Conservation (phyloP, 176 grass and related monocot genomes). For the Phyllostachys edulis region DNA sequence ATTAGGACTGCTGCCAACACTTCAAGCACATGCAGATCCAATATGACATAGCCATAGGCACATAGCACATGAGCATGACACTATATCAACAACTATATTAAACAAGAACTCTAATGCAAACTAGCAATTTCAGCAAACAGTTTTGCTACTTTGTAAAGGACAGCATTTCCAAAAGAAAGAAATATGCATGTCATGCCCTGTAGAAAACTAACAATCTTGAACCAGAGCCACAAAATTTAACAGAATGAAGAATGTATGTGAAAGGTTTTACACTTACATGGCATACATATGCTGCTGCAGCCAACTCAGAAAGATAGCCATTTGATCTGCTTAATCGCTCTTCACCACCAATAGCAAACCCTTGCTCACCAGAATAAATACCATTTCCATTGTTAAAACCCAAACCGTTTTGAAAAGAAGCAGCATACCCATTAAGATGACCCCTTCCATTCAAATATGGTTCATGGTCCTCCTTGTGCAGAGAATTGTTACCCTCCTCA, state of each 20-base stretch:
- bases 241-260: conserved; percentile 13
- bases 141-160: background rate
- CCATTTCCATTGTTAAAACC: conserved; percentile 89
- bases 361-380: conserved; percentile 62
- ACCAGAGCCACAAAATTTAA: conserved; percentile 17
- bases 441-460: conserved; percentile 25
- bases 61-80: conserved; percentile 9
- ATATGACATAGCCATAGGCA: background rate
- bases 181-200: background rate
- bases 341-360: conserved; percentile 84
- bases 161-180: background rate
- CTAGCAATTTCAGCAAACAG: background rate
- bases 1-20: background rate
- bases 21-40: background rate
- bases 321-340: conserved; percentile 67
- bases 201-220: conserved; percentile 7
- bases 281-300: conserved; percentile 87
- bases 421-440: conserved; percentile 25
- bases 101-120: background rate
- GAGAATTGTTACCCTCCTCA: conserved; percentile 41
- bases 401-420: conserved; percentile 66
- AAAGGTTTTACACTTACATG: conserved; percentile 60
- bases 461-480: conserved; percentile 22
- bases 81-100: background rate
- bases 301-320: conserved; percentile 88